Evolutionary conservation across 2,329 filamentous ascomycete genomes (phyloP).

Genomic region (Monilinia vaccinii-corymbosi): DNA sequence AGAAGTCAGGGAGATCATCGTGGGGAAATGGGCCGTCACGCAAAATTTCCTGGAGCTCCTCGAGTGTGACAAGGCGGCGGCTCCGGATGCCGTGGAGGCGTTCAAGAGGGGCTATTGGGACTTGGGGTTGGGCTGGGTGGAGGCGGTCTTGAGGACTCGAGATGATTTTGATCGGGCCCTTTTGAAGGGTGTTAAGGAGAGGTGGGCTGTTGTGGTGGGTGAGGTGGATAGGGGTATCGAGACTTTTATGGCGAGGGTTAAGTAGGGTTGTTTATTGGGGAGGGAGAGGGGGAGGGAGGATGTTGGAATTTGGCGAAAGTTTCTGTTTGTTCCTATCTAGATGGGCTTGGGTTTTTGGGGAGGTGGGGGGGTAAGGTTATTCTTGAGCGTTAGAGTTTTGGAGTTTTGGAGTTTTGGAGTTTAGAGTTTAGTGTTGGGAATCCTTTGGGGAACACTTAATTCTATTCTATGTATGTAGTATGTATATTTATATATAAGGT

Average conservation of each 20-base stretch:
- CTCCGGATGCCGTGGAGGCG: constrained; percentile 69
- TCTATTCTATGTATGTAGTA: no score
- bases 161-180: constrained; percentile 93
- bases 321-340: background rate
- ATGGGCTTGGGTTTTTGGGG: background rate
- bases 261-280: constrained; percentile 42
- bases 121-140: constrained; percentile 89
- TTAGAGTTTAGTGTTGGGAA: background rate
- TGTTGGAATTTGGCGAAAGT: background rate
- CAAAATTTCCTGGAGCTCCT: constrained; percentile 75
- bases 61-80: constrained; percentile 60
- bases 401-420: no score
- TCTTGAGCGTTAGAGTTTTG: no score
- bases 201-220: constrained; percentile 77
- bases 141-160: constrained; percentile 73
- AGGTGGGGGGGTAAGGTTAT: background rate
- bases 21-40: constrained; percentile 85
- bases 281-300: background rate
- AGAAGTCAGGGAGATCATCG: constrained; percentile 65
- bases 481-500: no score
- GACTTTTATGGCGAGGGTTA: constrained; percentile 92
- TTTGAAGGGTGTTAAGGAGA: constrained; percentile 78
- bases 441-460: background rate
- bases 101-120: constrained; percentile 92
- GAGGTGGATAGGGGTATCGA: constrained; percentile 72